Evolutionary conservation across 352 stramenopile genomes (phyloP), one percentile per base, ranked within the genome.

Genomic region (Pythium sp.): DNA sequence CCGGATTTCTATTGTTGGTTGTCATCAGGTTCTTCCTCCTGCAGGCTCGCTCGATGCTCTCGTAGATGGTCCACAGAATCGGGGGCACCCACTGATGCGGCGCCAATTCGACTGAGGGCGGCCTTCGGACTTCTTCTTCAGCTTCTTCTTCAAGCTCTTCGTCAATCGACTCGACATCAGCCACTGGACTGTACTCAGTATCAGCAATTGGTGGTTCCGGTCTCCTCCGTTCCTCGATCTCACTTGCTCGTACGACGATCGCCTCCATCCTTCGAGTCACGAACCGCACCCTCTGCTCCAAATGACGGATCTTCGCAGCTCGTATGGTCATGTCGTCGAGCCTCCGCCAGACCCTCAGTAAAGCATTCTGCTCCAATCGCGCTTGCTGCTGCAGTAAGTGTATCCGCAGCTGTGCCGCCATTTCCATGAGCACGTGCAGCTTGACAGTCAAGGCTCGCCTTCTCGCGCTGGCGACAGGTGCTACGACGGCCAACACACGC

Each of bases 21-120:
- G 24, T 15, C 14, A 20, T 46, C 36, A 0, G 38, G 14, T 14
- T 14, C 18, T 57, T 49, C 20, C 46, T 55, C 46, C 53, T 22
- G 54, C 58, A 0, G 20, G 30, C 26, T 68, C 65, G 15, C 65
- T 68, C 41, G 70, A 75, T 66, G 15, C 65, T 59, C 30, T 81
- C 68, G 69, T 80, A 83, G 5, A 86, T 64, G 15, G 22, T 67
- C 72, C 70, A 79, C 14, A 86, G 47, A 1, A 78, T 34, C n/a
- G 61, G 49, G 0, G 79, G 77, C 2, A 86, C 56, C 74, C 76
- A 79, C 58, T 84, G 77, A 41, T 78, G 70, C 51, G 62, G 60
- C 5, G 72, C 67, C 0, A 83, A 66, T 57, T 74, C 58, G 18
- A 67, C 47, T 6, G 30, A 5, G 11, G 36, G 58, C 41, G 65